Evolutionary conservation across 257 asterid species (phyloP).

Genomic region (Forsythia suspensa): DNA sequence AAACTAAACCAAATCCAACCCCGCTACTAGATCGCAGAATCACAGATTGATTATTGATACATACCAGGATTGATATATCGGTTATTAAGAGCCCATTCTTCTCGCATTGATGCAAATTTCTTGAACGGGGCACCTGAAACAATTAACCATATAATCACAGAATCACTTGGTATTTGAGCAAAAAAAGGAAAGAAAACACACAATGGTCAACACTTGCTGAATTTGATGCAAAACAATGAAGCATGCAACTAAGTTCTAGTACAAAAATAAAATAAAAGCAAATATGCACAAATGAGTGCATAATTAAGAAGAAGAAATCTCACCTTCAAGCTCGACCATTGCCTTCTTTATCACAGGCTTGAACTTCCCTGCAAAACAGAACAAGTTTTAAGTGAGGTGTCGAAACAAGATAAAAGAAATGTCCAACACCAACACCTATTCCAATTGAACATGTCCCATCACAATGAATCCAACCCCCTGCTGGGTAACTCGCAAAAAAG

Average conservation of each 20-base stretch:
- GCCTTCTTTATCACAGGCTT: conserved; percentile 84
- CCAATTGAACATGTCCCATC: background rate
- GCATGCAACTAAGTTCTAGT: background rate
- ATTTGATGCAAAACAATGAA: background rate
- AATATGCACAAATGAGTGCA: background rate
- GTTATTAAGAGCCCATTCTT: conserved; percentile 91
- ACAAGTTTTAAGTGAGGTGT: background rate
- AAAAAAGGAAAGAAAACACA: background rate
- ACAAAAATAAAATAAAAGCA: too few species aligned
- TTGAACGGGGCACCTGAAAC: conserved; percentile 86
- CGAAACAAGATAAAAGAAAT: background rate
- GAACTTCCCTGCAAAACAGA: conserved; percentile 56
- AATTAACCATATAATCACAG: conserved; percentile 1
- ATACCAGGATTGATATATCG: conserved; percentile 83
- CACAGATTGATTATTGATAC: background rate
- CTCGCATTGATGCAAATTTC: conserved; percentile 74
- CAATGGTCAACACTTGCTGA: background rate
- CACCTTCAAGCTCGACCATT: conserved; percentile 82
- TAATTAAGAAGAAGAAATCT: conserved; percentile 11
- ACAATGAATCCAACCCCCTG: background rate
- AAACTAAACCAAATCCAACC: background rate
- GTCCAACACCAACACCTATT: background rate
- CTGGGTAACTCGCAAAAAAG: background rate
- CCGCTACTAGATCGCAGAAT: background rate
- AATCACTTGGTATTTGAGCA: background rate